These are phyloP conservation scores for Alopecurus myosuroides DNA, from an alignment of 176 grass and related monocot genomes.

Conservation along the genomic window DNA sequence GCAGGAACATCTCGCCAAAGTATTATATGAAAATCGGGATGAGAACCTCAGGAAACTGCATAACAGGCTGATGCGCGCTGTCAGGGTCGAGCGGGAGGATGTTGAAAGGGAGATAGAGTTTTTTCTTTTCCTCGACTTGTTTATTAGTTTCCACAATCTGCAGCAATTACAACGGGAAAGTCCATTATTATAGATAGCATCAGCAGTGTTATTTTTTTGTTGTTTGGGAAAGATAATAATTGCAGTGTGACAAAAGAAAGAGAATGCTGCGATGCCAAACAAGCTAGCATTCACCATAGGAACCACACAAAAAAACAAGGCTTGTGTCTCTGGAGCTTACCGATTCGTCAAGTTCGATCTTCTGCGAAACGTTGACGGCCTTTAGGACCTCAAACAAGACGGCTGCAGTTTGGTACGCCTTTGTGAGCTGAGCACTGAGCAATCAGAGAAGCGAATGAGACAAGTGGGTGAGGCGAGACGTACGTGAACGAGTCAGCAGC, in stretches of 20 bases:
- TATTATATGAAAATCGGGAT: neutral
- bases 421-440: constrained; percentile 70
- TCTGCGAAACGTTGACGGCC: constrained; percentile 75
- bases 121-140: constrained; percentile 88
- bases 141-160: constrained; percentile 79
- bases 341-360: constrained; percentile 69
- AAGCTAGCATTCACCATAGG: neutral
- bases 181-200: neutral
- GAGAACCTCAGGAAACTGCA: constrained; percentile 78
- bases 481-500: too few species aligned
- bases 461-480: too few species aligned
- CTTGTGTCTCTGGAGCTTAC: constrained; percentile 16
- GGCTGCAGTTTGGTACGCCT: constrained; percentile 89
- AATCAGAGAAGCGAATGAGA: neutral
- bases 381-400: constrained; percentile 95
- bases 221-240: neutral
- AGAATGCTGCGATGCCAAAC: neutral
- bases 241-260: neutral
- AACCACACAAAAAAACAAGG: neutral
- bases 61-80: constrained; percentile 76
- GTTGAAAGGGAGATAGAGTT: constrained; percentile 85
- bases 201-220: neutral
- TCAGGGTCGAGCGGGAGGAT: constrained; percentile 93
- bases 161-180: neutral
- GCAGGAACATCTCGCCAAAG: neutral